Evolutionary conservation across 108 stramenopile species (phyloP).

Genomic region (Cylindrotheca fusiformis): DNA sequence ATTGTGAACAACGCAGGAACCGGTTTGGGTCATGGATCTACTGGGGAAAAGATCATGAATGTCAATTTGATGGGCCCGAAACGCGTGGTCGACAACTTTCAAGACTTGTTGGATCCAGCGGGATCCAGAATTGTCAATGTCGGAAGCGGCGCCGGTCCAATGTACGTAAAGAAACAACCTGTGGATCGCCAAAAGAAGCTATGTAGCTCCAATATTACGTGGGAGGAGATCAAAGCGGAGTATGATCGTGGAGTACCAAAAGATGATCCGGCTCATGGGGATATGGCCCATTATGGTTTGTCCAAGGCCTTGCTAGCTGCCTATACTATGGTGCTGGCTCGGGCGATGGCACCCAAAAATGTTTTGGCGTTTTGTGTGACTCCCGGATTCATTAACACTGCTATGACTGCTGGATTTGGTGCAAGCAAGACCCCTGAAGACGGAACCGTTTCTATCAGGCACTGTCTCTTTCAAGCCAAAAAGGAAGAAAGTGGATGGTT

Average conservation of each 20-base stretch:
- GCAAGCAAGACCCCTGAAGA: constrained; percentile 51
- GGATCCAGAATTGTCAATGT: constrained; percentile 58
- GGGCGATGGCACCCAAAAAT: constrained; percentile 30
- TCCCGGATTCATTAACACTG: constrained; percentile 59
- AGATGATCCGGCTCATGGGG: constrained; percentile 23
- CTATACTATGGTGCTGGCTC: constrained; percentile 46
- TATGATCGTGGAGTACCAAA: constrained; percentile 16
- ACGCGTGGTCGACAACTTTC: constrained; percentile 50
- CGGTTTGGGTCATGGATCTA: constrained; percentile 23
- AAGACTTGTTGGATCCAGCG: constrained; percentile 31
- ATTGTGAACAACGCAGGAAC: constrained; percentile 70
- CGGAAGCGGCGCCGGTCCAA: constrained; percentile 52
- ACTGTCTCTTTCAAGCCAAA: constrained; percentile 44
- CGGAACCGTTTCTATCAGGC: constrained; percentile 42
- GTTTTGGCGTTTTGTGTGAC: constrained; percentile 37
- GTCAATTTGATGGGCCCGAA: constrained; percentile 56
- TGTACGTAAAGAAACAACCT: constrained; percentile 16
- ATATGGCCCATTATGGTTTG: constrained; percentile 34
- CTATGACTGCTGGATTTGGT: constrained; percentile 43
- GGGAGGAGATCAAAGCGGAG: constrained; percentile 39
- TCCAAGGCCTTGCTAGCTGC: constrained; percentile 49
- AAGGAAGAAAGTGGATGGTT: constrained; percentile 40
- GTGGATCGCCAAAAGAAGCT: constrained; percentile 20
- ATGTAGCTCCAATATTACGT: constrained; percentile 15
- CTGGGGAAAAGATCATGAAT: constrained; percentile 33